A percentile compares a stretch with the other conserved stretches of the same genome.
Conservation (phyloP, 2,329 filamentous ascomycete species). For the Dactylellina parvicollis region DNA sequence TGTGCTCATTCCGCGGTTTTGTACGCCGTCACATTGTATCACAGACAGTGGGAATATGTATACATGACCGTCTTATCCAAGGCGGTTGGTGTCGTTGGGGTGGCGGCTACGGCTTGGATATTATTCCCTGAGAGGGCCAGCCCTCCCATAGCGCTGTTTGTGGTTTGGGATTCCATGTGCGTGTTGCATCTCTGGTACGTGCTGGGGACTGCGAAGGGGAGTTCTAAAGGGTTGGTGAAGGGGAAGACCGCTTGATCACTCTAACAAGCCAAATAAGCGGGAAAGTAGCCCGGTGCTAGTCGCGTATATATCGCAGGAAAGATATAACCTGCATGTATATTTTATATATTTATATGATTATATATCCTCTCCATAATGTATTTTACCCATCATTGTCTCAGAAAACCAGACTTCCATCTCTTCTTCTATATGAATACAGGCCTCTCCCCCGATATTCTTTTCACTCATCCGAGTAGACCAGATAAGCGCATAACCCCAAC, state of each 20-base stretch:
- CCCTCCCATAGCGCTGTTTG: slow-evolving; percentile 48
- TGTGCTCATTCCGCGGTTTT: slow-evolving; percentile 46
- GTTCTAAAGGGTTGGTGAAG: slow-evolving; percentile 32
- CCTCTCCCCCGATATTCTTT: background rate
- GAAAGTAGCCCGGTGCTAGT: too few species aligned
- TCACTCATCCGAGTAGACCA: slow-evolving; percentile 47
- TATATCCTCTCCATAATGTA: too few species aligned
- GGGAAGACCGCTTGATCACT: slow-evolving; percentile 22
- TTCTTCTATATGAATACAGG: too few species aligned
- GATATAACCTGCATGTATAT: too few species aligned
- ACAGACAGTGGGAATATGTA: slow-evolving; percentile 48
- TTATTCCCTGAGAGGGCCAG: slow-evolving; percentile 48
- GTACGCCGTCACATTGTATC: slow-evolving; percentile 35
- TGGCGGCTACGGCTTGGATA: slow-evolving; percentile 29
- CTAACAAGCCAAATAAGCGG: background rate
- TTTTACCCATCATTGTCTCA: too few species aligned
- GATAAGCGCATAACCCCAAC: slow-evolving; percentile 36
- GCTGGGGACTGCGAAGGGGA: slow-evolving; percentile 43
- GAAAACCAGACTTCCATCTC: too few species aligned
- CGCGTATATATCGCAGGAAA: too few species aligned
- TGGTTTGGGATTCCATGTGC: slow-evolving; percentile 47
- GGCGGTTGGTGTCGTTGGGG: slow-evolving; percentile 33
- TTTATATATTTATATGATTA: too few species aligned
- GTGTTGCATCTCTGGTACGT: slow-evolving; percentile 48
- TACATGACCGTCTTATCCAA: slow-evolving; percentile 51